Percentiles rank a stretch among this genome's conserved stretches.
phyloP scores from a whole-genome alignment of 1,284 basidiomycete species.

The Irpex lacteus region DNA sequence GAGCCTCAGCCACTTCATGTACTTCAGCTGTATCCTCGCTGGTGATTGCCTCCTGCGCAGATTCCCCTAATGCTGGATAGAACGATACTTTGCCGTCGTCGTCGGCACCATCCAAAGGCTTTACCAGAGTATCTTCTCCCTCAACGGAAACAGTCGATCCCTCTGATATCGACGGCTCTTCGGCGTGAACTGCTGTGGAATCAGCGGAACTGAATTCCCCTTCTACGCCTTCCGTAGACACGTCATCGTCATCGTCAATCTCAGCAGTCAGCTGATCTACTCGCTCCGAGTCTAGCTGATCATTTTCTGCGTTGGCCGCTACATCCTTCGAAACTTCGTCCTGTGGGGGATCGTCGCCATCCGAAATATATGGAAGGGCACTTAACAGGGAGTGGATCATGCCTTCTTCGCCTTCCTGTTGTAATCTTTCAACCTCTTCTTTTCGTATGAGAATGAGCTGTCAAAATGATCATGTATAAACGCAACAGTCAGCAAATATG shows the following conservation, averaged over 20 bases:
- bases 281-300: neutral
- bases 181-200: neutral
- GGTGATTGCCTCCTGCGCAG: neutral
- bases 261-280: neutral
- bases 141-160: neutral
- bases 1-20: neutral
- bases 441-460: conserved; percentile 66
- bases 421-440: conserved; percentile 51
- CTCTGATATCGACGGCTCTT: neutral
- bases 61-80: neutral
- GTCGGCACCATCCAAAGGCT: neutral
- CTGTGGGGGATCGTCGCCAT: conserved; percentile 31
- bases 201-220: neutral
- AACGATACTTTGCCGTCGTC: neutral
- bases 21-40: neutral
- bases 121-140: neutral
- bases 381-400: conserved; percentile 85
- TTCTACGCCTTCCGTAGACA: neutral
- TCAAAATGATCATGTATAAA: neutral
- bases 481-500: neutral
- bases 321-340: neutral
- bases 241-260: neutral
- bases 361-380: conserved; percentile 65
- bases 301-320: neutral
- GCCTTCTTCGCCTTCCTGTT: conserved; percentile 69